These are phyloP conservation scores for Collybiopsis confluens DNA, from an alignment of 768 basidiomycete genomes.

Conservation along the genomic window DNA sequence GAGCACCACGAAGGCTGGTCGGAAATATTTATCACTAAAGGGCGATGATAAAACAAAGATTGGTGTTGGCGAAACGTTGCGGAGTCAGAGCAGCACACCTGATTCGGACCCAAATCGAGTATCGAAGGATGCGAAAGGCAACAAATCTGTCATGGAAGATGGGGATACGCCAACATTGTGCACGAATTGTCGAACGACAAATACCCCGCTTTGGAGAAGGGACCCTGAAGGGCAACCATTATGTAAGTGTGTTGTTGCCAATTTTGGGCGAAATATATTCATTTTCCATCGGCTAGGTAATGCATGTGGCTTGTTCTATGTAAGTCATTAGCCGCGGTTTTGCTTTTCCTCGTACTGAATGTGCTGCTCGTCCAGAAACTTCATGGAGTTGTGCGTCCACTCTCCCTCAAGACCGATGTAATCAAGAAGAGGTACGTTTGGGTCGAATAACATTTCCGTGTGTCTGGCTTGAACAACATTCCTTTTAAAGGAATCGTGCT, in stretches of 20 bases:
- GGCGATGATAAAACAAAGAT: slow-evolving; percentile 47
- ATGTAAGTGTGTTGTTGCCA: slow-evolving; percentile 48
- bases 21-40: slow-evolving; percentile 67
- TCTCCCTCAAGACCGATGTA: slow-evolving; percentile 94
- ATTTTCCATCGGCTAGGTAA: slow-evolving; percentile 49
- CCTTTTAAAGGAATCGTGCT: slow-evolving; percentile 62
- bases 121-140: slow-evolving; percentile 22
- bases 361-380: slow-evolving; percentile 65
- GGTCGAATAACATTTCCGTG: background rate
- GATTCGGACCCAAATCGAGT: slow-evolving; percentile 39
- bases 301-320: slow-evolving; percentile 91
- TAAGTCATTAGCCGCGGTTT: slow-evolving; percentile 41
- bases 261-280: slow-evolving; percentile 14
- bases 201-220: slow-evolving; percentile 89
- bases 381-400: slow-evolving; percentile 90
- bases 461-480: background rate
- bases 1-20: slow-evolving; percentile 24
- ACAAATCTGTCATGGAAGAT: slow-evolving; percentile 53
- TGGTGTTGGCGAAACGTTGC: slow-evolving; percentile 24
- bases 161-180: slow-evolving; percentile 79
- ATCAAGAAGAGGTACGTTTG: slow-evolving; percentile 85
- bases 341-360: slow-evolving; percentile 6
- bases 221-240: slow-evolving; percentile 92
- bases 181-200: slow-evolving; percentile 94
- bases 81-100: slow-evolving; percentile 61